Conservation (phyloP, 495 filamentous ascomycete species). For the Pseudoneurospora amorphoporcata region DNA sequence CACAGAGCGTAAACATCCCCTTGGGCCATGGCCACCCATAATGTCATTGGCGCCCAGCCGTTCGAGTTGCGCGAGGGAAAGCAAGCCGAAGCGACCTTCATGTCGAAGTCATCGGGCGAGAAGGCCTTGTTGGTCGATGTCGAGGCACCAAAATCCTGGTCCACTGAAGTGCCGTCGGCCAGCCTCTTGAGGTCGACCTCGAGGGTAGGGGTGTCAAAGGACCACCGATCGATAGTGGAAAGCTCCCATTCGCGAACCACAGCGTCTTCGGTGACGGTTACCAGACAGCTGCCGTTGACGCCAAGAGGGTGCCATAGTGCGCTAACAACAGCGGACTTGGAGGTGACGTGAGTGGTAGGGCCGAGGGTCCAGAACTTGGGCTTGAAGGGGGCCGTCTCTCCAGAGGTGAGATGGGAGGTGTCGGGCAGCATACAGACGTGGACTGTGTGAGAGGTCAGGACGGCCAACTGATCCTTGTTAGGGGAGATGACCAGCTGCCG, state of each 20-base stretch:
- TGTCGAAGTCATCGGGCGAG: constrained; percentile 72
- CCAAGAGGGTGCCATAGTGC: constrained; percentile 84
- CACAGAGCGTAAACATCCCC: constrained; percentile 89
- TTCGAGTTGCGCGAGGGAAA: constrained; percentile 70
- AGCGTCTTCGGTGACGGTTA: constrained; percentile 77
- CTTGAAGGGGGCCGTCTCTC: constrained; percentile 54
- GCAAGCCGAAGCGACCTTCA: constrained; percentile 78
- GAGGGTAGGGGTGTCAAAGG: constrained; percentile 71
- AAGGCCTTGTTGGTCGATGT: constrained; percentile 66
- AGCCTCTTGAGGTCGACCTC: constrained; percentile 76
- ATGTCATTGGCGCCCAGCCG: constrained; percentile 81
- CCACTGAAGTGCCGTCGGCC: constrained; percentile 61
- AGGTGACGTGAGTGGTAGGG: constrained; percentile 78
- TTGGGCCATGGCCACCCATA: constrained; percentile 82
- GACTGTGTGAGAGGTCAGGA: constrained; percentile 73
- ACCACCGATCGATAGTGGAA: constrained; percentile 65
- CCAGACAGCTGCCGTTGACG: constrained; percentile 56
- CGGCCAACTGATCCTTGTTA: constrained; percentile 64
- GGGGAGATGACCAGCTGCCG: constrained; percentile 75
- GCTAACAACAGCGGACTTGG: constrained; percentile 64
- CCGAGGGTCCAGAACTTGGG: constrained; percentile 77
- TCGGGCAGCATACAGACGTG: constrained; percentile 73
- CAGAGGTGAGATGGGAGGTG: constrained; percentile 55
- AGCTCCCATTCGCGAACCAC: constrained; percentile 83
- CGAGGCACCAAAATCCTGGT: constrained; percentile 66